Conservation (phyloP, 2,329 filamentous ascomycete genomes). For the Pseudocercospora fuligena region DNA sequence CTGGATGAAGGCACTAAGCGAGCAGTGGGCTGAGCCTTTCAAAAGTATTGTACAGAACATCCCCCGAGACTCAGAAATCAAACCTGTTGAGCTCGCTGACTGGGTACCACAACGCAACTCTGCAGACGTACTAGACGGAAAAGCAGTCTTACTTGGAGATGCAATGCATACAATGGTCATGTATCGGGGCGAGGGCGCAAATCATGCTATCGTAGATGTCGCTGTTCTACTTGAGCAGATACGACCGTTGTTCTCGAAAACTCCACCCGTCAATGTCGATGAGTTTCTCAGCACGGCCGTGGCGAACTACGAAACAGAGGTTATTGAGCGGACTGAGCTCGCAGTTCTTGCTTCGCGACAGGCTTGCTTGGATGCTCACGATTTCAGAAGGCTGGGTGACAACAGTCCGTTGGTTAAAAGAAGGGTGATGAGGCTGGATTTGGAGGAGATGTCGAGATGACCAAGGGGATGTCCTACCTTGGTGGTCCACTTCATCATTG, state of each 20-base stretch:
- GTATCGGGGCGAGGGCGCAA: slow-evolving; percentile 32
- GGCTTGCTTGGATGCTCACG: slow-evolving; percentile 33
- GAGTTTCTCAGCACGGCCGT: slow-evolving; percentile 15
- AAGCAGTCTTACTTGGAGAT: slow-evolving; percentile 47
- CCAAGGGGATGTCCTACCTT: background rate
- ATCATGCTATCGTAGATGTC: slow-evolving; percentile 30
- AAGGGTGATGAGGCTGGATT: slow-evolving; percentile 23
- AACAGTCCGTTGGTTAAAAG: slow-evolving; percentile 26
- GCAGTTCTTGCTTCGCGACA: slow-evolving; percentile 31
- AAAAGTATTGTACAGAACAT: slow-evolving; percentile 24
- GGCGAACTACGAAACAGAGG: slow-evolving; percentile 25
- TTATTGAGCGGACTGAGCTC: slow-evolving; percentile 23
- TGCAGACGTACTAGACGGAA: slow-evolving; percentile 28
- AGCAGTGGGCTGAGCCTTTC: slow-evolving; percentile 28
- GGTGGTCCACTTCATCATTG: too few relatives aligned
- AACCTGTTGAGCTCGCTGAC: slow-evolving; percentile 25
- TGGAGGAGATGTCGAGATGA: background rate
- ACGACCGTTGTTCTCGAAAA: slow-evolving; percentile 9
- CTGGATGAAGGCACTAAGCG: slow-evolving; percentile 26
- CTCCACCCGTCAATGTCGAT: background rate
- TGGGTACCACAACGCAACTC: slow-evolving; percentile 15
- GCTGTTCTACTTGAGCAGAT: slow-evolving; percentile 21
- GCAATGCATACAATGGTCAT: slow-evolving; percentile 47
- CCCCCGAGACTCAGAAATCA: slow-evolving; percentile 22
- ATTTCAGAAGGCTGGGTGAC: slow-evolving; percentile 23